phyloP scores from a whole-genome alignment of 2,329 filamentous ascomycete genomes.

The Waltergamsia citrina region DNA sequence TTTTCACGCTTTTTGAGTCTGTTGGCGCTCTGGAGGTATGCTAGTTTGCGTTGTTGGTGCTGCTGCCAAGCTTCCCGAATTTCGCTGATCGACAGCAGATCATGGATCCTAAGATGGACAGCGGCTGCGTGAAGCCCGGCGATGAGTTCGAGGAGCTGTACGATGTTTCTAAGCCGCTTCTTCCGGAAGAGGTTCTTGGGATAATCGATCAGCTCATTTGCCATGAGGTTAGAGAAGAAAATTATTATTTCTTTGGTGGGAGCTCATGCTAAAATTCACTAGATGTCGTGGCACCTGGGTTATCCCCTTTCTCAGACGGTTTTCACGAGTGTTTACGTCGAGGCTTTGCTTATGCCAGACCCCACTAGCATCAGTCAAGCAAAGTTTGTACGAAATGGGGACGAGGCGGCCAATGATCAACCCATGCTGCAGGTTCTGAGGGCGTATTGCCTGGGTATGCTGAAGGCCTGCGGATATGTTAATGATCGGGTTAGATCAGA shows the following conservation, averaged over 20 bases:
- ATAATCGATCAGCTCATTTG: constrained; percentile 91
- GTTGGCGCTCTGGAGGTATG: constrained; percentile 73
- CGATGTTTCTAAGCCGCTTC: constrained; percentile 57
- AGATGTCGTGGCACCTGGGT: constrained; percentile 97
- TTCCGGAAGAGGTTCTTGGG: constrained; percentile 74
- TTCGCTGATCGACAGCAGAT: constrained; percentile 53
- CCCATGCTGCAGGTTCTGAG: constrained; percentile 58
- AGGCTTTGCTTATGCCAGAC: constrained; percentile 66
- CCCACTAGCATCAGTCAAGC: constrained; percentile 56
- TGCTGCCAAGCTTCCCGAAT: not conserved
- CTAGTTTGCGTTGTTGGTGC: constrained; percentile 1
- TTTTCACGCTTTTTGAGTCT: constrained; percentile 89
- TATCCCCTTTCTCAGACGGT: constrained; percentile 91
- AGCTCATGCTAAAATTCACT: constrained; percentile 6
- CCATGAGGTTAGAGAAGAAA: constrained; percentile 55
- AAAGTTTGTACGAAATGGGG: constrained; percentile 41
- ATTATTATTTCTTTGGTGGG: not conserved
- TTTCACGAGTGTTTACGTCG: constrained; percentile 86
- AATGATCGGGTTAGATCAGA: constrained; percentile 71
- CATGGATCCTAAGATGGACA: constrained; percentile 99
- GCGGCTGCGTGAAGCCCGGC: constrained; percentile 68
- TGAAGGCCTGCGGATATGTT: constrained; percentile 76
- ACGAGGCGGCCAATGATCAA: constrained; percentile 20
- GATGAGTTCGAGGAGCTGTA: constrained; percentile 81
- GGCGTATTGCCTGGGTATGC: constrained; percentile 75